Conservation (phyloP, 2,329 filamentous ascomycete species). For the Trichoderma citrinoviride region DNA sequence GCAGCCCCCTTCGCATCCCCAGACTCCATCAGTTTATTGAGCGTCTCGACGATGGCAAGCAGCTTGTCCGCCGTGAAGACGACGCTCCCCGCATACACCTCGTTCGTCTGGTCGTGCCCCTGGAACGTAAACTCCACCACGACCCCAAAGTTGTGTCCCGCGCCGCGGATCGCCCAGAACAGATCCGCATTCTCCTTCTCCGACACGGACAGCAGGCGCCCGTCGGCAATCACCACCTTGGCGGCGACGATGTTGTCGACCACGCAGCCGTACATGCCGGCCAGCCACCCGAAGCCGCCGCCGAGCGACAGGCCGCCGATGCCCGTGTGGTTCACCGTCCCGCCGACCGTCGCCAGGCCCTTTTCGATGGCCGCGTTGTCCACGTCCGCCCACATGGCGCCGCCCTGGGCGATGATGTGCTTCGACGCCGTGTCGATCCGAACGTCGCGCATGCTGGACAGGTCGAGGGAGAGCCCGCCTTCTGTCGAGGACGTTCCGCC, state of each 20-base stretch:
- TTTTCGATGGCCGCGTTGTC: slow-evolving; percentile 48
- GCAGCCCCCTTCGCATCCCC: slow-evolving; percentile 25
- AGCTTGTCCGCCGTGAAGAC: slow-evolving; percentile 30
- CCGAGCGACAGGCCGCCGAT: slow-evolving; percentile 57
- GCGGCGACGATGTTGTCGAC: slow-evolving; percentile 43
- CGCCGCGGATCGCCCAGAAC: slow-evolving; percentile 50
- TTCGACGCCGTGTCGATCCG: slow-evolving; percentile 43
- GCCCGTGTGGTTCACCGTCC: slow-evolving; percentile 61
- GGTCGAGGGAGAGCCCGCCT: slow-evolving; percentile 53
- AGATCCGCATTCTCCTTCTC: slow-evolving; percentile 41
- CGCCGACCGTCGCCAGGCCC: slow-evolving; percentile 57
- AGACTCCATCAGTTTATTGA: slow-evolving; percentile 28
- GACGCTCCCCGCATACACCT: slow-evolving; percentile 34
- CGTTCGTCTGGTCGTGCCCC: slow-evolving; percentile 30
- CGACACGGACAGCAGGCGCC: slow-evolving; percentile 38
- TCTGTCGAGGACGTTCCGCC: slow-evolving; percentile 49
- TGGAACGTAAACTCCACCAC: slow-evolving; percentile 37
- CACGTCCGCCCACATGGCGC: slow-evolving; percentile 53
- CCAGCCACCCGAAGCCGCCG: slow-evolving; percentile 58
- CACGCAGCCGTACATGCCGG: slow-evolving; percentile 51
- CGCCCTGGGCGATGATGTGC: slow-evolving; percentile 49
- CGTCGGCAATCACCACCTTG: slow-evolving; percentile 41
- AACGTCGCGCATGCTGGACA: slow-evolving; percentile 50
- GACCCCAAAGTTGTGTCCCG: slow-evolving; percentile 46
- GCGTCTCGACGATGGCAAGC: slow-evolving; percentile 26